Percentiles rank a stretch among this genome's conserved stretches.
These are phyloP conservation scores for Dothidotthia symphoricarpi DNA, from an alignment of 2,329 filamentous ascomycete species.

Conservation along the genomic window DNA sequence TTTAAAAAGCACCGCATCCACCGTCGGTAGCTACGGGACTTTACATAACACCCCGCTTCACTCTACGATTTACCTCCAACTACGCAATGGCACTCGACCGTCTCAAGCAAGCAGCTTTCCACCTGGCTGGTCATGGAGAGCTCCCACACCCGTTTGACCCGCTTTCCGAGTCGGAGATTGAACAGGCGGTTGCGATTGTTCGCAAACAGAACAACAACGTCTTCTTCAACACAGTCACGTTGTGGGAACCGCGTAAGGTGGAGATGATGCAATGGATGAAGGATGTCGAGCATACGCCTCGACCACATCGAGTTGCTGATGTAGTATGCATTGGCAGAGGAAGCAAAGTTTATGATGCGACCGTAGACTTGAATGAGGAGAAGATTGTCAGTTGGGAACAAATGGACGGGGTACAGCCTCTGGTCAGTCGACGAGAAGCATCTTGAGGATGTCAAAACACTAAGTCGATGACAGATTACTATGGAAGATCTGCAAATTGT, in stretches of 20 bases:
- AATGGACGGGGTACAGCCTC: constrained; percentile 74
- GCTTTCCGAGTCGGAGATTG: constrained; percentile 70
- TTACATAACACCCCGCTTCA: constrained; percentile 11
- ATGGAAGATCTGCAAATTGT: constrained; percentile 86
- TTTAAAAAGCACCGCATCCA: too few species aligned
- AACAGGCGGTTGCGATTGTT: constrained; percentile 65
- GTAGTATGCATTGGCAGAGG: constrained; percentile 77
- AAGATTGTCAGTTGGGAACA: constrained; percentile 73
- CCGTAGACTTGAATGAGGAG: constrained; percentile 68
- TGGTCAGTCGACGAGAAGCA: constrained; percentile 52
- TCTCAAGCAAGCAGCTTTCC: constrained; percentile 62
- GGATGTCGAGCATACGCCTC: constrained; percentile 58
- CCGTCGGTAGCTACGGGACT: too few species aligned
- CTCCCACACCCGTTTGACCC: constrained; percentile 75
- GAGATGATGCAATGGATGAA: constrained; percentile 80
- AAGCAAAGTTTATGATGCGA: constrained; percentile 77
- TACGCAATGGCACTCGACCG: constrained; percentile 59
- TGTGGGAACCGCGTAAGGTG: constrained; percentile 81
- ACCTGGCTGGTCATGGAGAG: constrained; percentile 56
- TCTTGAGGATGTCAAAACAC: neutral
- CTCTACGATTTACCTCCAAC: constrained; percentile 5
- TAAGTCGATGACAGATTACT: constrained; percentile 61
- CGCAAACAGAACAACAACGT: constrained; percentile 68
- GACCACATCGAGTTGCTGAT: constrained; percentile 73
- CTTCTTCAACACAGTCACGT: constrained; percentile 81